Conservation (phyloP, 495 filamentous ascomycete species). For the Aspergillus coremiiformis region DNA sequence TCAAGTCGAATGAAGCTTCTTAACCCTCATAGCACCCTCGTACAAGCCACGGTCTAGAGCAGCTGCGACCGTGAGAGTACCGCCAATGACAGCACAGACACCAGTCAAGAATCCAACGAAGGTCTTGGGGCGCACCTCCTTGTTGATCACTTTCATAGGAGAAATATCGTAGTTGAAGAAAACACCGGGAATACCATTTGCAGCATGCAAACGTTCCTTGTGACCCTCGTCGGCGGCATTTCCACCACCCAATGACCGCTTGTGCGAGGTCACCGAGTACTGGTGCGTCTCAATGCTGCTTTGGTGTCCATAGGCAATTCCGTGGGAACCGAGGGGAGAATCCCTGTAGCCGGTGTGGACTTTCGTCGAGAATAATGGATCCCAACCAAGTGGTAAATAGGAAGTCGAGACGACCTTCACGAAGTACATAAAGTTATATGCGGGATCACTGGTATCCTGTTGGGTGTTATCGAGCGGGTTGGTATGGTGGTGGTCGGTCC, state of each 20-base stretch:
- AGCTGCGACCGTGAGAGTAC: slow-evolving; percentile 91
- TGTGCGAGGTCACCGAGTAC: slow-evolving; percentile 94
- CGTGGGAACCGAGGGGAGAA: slow-evolving; percentile 55
- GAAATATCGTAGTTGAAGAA: slow-evolving; percentile 99
- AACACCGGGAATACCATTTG: slow-evolving; percentile 89
- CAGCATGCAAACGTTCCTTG: slow-evolving; percentile 77
- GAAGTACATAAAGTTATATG: slow-evolving; percentile 98
- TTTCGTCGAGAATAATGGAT: slow-evolving; percentile 38
- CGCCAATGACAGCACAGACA: slow-evolving; percentile 88
- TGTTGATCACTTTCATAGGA: slow-evolving; percentile 99
- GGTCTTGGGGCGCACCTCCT: slow-evolving; percentile 78
- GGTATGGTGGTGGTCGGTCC: slow-evolving; percentile 84
- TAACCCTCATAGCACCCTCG: slow-evolving; percentile 73
- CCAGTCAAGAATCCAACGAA: slow-evolving; percentile 89
- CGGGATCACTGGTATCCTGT: slow-evolving; percentile 71
- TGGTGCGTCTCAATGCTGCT: slow-evolving; percentile 95
- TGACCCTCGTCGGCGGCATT: slow-evolving; percentile 78
- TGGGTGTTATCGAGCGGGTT: slow-evolving; percentile 84
- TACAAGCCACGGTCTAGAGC: slow-evolving; percentile 88
- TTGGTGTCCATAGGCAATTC: slow-evolving; percentile 47
- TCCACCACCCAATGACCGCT: slow-evolving; percentile 74
- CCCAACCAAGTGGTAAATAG: slow-evolving; percentile 86
- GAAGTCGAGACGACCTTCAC: slow-evolving; percentile 95
- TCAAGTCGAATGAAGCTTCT: slow-evolving; percentile 66
- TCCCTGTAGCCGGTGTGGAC: slow-evolving; percentile 45